These are phyloP conservation scores for Puccinia coronata DNA, from an alignment of 1,284 basidiomycete genomes.

Conservation along the genomic window DNA sequence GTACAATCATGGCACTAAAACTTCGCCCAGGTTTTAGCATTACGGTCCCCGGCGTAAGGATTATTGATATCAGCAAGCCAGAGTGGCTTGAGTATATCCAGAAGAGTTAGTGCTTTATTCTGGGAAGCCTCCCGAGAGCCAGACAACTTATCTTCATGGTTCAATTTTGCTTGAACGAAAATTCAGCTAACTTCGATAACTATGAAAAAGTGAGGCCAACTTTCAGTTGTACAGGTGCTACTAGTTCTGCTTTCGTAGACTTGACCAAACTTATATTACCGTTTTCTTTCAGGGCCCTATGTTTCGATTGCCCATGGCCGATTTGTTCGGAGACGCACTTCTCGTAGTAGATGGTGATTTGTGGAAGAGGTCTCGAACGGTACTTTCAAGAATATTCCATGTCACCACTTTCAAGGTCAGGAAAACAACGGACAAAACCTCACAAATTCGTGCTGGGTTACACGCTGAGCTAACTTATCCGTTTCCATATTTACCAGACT, in stretches of 20 bases:
- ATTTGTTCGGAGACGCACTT: conserved; percentile 26
- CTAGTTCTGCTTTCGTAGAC: not conserved
- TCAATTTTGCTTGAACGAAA: not conserved
- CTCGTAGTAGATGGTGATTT: not conserved
- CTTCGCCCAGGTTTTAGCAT: conserved; percentile 24
- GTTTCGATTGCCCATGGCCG: not conserved
- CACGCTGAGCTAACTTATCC: not conserved
- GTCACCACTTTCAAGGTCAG: conserved; percentile 1
- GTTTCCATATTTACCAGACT: not conserved
- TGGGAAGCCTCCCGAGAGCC: not conserved
- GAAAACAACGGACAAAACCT: not conserved
- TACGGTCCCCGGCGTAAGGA: conserved; percentile 34
- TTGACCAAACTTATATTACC: too few species aligned
- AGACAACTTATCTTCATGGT: not conserved
- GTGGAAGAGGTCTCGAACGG: conserved; percentile 10
- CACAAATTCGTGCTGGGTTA: not conserved
- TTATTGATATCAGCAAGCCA: conserved; percentile 49
- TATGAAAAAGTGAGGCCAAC: conserved; percentile 15
- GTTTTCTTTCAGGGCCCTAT: not conserved
- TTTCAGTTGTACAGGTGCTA: not conserved
- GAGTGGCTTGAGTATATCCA: conserved; percentile 49
- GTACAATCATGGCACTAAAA: not conserved
- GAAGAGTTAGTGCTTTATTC: conserved; percentile 30
- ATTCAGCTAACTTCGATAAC: conserved; percentile 32
- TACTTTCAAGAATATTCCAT: not conserved